A percentile compares a stretch with the other conserved stretches of the same genome.
Conservation (phyloP, 2,329 filamentous ascomycete genomes). For the Graphiopsis chlorocephala region DNA sequence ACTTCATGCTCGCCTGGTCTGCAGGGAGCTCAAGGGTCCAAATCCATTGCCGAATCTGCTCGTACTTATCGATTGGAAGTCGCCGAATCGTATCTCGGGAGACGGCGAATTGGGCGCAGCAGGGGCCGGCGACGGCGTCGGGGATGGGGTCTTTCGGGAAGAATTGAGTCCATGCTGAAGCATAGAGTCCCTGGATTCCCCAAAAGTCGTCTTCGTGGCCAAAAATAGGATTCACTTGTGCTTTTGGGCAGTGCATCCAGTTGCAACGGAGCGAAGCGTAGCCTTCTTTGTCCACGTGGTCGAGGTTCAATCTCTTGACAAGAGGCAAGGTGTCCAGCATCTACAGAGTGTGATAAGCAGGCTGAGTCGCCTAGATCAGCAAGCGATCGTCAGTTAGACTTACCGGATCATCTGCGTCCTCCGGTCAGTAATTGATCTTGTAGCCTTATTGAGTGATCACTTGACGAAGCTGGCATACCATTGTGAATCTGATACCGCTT, state of each 20-base stretch:
- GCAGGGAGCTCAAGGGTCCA: not conserved
- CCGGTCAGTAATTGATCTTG: not conserved
- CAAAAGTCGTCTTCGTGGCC: not conserved
- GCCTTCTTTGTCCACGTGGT: slow-evolving; percentile 24
- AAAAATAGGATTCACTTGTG: not conserved
- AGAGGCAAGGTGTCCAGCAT: slow-evolving; percentile 24
- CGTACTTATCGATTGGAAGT: not conserved
- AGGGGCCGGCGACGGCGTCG: not conserved
- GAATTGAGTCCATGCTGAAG: not conserved
- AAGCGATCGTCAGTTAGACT: not conserved
- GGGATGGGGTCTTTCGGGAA: not conserved
- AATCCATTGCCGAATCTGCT: not conserved
- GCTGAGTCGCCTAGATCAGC: not conserved
- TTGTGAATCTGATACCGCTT: not conserved
- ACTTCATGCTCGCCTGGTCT: not conserved
- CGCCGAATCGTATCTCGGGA: not conserved
- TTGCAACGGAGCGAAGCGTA: slow-evolving; percentile 32
- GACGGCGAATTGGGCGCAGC: not conserved
- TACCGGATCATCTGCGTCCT: not conserved
- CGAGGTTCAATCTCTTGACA: slow-evolving; percentile 25
- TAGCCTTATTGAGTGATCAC: not conserved
- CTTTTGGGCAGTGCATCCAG: not conserved
- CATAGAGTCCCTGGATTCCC: not conserved
- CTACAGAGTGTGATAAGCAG: not conserved
- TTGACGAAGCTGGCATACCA: not conserved